Evolutionary conservation across 2,329 filamentous ascomycete genomes (phyloP).

Genomic region (Cryoendolithus antarcticus): DNA sequence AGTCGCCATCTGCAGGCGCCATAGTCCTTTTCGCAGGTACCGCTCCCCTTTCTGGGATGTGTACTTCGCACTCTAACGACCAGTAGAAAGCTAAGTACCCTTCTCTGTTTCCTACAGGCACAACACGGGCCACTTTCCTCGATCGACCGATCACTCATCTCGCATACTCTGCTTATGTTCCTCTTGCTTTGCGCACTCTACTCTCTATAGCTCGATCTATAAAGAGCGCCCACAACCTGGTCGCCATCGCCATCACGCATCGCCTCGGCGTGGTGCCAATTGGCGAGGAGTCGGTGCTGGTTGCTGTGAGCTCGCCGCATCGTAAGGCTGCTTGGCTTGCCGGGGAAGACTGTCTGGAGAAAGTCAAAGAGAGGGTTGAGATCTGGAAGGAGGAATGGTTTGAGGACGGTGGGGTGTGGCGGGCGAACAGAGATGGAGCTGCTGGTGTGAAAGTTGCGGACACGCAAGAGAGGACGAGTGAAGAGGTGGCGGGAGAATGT

Average conservation of each 20-base stretch:
- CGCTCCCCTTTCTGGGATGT: conserved; percentile 1
- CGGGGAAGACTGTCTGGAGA: conserved; percentile 74
- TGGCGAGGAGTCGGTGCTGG: conserved; percentile 76
- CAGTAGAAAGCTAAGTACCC: conserved; percentile 11
- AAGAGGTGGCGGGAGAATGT: no score
- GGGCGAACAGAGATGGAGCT: conserved; percentile 66
- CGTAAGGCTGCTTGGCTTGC: conserved; percentile 70
- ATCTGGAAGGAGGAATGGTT: conserved; percentile 89
- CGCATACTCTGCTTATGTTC: conserved; percentile 60
- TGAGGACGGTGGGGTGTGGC: conserved; percentile 63
- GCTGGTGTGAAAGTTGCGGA: conserved; percentile 28
- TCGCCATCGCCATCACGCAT: conserved; percentile 66
- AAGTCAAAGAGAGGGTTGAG: conserved; percentile 70
- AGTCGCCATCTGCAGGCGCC: conserved; percentile 60
- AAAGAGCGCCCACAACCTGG: conserved; percentile 48
- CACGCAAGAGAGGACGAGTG: no score
- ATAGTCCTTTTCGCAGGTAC: conserved; percentile 65
- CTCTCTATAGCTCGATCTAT: conserved; percentile 39
- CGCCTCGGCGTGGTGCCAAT: conserved; percentile 71
- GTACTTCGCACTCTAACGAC: conserved; percentile 5
- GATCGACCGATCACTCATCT: conserved; percentile 57
- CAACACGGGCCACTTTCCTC: conserved; percentile 58
- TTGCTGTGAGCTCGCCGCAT: conserved; percentile 72
- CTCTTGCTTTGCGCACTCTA: conserved; percentile 56
- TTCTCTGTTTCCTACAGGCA: background rate